Evolutionary conservation across 495 filamentous ascomycete species (phyloP), one percentile per base, ranked within the genome.

Genomic region (Xylaria scruposa): DNA sequence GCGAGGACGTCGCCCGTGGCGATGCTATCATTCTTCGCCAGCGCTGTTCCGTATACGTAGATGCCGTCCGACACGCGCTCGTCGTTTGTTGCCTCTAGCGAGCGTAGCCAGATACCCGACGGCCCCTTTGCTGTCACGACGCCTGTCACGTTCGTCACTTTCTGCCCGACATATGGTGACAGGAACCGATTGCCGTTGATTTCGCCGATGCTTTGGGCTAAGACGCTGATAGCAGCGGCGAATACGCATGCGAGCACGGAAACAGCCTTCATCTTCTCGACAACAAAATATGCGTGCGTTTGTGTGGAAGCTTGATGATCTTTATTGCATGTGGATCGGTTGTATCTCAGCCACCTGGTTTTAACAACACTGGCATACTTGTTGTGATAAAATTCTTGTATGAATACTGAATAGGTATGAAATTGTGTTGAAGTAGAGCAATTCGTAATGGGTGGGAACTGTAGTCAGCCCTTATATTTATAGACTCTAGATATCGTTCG

Each of bases 151-250:
- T 85, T 81, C 12, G 82, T 84, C 51, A 91, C 85, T 0, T 71
- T 78, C 72, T 87, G 67, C 12, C 84, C 85, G 5, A 80, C 81
- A 75, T 84, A 85, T 0, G 88, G 83, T 26, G 90, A 91, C 46
- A 89, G 74, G 80, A 83, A 91, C n/a, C 77, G 83, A 64, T 87
- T 82, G 70, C 89, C 89, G 73, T 89, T 90, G 81, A 91, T 91
- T 70, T 88, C 84, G 47, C 82, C 81, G 74, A 91, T 89, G 56
- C 86, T 86, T 40, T 89, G 67, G 47, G 86, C 87, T 24, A 79
- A 72, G 44, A 31, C 67, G 51, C 46, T 15, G 56, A 62, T 49
- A 21, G 51, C 70, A n/a, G 59, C 71, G 68, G 63, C 67, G 29
- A 70, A 38, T 58, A 60, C 65, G 26, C 26, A 47, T 29, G 72